These are phyloP conservation scores for Hemileccinum impolitum DNA, from an alignment of 768 basidiomycete species.

Conservation along the genomic window DNA sequence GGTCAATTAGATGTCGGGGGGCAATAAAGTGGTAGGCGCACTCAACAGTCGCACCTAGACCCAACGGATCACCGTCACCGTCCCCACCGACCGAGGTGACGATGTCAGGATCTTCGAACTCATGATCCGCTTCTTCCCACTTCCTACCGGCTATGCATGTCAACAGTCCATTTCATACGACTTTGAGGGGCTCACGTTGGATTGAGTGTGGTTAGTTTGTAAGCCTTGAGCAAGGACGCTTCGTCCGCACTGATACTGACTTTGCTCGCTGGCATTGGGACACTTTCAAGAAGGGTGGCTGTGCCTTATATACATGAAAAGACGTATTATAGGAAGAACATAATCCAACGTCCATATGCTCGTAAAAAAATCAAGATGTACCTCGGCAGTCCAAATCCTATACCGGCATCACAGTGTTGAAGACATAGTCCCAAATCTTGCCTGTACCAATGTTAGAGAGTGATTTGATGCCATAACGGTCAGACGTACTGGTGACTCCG, in stretches of 20 bases:
- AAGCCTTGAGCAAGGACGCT: conserved; percentile 79
- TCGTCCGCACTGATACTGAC: conserved; percentile 76
- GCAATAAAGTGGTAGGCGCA: conserved; percentile 31
- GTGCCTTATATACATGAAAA: not conserved
- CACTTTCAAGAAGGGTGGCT: conserved; percentile 10
- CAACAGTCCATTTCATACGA: not conserved
- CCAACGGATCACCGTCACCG: conserved; percentile 72
- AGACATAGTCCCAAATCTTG: conserved; percentile 94
- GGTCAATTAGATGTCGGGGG: conserved; percentile 1
- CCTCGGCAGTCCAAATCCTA: conserved; percentile 27
- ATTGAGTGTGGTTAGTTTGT: conserved; percentile 72
- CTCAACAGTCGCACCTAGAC: conserved; percentile 65
- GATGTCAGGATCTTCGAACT: conserved; percentile 70
- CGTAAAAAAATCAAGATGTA: not conserved
- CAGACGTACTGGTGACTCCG: conserved; percentile 80
- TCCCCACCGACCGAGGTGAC: conserved; percentile 59
- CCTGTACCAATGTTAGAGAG: conserved; percentile 37
- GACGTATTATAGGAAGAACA: conserved; percentile 10
- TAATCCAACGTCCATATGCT: conserved; percentile 7
- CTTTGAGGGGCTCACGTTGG: conserved; percentile 57
- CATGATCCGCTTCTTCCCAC: conserved; percentile 91
- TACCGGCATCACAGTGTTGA: conserved; percentile 75
- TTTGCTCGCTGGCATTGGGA: conserved; percentile 37
- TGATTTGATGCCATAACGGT: not conserved
- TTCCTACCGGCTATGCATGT: conserved; percentile 41